Base-by-base conservation (phyloP, 768 basidiomycete genomes). In the Guyanaporus albipodus region DNA sequence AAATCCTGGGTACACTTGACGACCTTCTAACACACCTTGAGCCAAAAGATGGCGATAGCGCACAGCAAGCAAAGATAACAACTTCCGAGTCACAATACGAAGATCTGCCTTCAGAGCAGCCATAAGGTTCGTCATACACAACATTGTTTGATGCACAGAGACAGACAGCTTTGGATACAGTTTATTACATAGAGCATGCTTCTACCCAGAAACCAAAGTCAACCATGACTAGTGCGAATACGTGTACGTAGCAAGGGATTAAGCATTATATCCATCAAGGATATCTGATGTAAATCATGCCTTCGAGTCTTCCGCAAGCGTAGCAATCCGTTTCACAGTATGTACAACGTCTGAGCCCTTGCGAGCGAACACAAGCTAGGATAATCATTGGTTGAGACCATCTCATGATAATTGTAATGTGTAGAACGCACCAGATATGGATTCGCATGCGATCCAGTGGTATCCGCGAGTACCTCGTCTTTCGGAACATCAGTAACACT, bases 381-480 rank as follows among this genome's bases (percentile, higher is more conserved):
- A 46, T 48, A 32, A 24, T 44, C 37, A 15, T 45, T 28, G 54
- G 12, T 42, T 36, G n/a, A 53, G 18, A 33, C 7, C 29, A 35
- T 27, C 15, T 3, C 15, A 14, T 40, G 8, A n/a, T 31, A 41
- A 40, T 17, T 31, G 12, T 9, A 19, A 68, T 4, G 28, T 23
- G 12, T 6, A n/a, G 10, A 18, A 64, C 86, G 51, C 53, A 89
- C 90, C 68, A 92, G 71, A 69, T 92, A 92, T 22, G 90, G 90
- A 59, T 92, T 92, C n/a, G 87, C 90, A 28, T 82, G 91, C 15
- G 80, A 85, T 18, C 87, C 89, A n/a, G 89, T 91, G 28, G 91
- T 88, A 70, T 96, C 90, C 23, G 82, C 83, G 42, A 96, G 72
- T 2, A 97, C 87, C 58, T 96, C 93, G 8, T 81, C 80, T 58